These are phyloP conservation scores for Brassica nigra DNA, from an alignment of 345 rosid genomes.

Conservation along the genomic window DNA sequence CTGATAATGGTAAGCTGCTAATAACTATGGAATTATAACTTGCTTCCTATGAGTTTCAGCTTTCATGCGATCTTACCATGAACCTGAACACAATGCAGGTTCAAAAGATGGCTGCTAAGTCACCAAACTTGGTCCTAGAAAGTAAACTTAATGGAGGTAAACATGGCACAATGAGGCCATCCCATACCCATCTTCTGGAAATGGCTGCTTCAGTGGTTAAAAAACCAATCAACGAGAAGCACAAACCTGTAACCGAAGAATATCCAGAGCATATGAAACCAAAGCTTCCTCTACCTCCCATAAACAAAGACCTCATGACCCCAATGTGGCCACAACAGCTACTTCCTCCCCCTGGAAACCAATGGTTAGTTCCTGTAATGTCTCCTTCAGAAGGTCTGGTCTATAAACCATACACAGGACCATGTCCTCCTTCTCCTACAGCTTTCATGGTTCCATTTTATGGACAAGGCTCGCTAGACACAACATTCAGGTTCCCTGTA, in stretches of 20 bases:
- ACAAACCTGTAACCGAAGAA: slow-evolving; percentile 31
- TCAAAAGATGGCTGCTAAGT: slow-evolving; percentile 63
- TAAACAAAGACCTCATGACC: slow-evolving; percentile 39
- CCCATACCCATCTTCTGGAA: neutral
- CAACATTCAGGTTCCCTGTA: slow-evolving; percentile 43
- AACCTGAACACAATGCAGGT: slow-evolving; percentile 50
- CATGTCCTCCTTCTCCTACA: slow-evolving; percentile 63
- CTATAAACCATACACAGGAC: slow-evolving; percentile 73
- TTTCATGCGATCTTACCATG: slow-evolving; percentile 11
- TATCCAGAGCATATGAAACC: slow-evolving; percentile 50
- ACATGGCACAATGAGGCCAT: slow-evolving; percentile 11
- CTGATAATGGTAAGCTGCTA: slow-evolving; percentile 59
- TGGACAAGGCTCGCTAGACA: slow-evolving; percentile 42
- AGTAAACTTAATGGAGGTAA: slow-evolving; percentile 38
- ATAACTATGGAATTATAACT: neutral
- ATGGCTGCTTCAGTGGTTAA: slow-evolving; percentile 29
- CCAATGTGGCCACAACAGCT: slow-evolving; percentile 32
- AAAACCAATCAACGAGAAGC: slow-evolving; percentile 29
- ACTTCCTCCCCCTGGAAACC: slow-evolving; percentile 59
- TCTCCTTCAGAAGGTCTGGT: slow-evolving; percentile 83
- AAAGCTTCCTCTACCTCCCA: slow-evolving; percentile 47
- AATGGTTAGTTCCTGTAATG: slow-evolving; percentile 79
- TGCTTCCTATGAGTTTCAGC: neutral
- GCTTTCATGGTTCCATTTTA: slow-evolving; percentile 54
- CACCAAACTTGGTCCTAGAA: slow-evolving; percentile 55